Base-by-base conservation (phyloP, 2,329 filamentous ascomycete species). In the Penicillium italicum region DNA sequence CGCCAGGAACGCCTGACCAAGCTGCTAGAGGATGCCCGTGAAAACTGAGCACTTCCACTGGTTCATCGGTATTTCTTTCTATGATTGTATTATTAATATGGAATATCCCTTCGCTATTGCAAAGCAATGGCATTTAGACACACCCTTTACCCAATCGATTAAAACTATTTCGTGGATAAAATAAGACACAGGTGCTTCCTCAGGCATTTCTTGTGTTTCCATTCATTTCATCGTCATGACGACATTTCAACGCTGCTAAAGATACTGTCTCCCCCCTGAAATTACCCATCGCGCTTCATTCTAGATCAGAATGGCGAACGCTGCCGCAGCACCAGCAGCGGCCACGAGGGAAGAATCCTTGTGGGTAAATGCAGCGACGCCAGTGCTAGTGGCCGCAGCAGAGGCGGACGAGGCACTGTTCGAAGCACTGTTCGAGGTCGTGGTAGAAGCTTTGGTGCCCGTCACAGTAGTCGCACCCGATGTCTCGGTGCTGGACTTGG, bases 1-100 rank as follows among this genome's bases (percentile, higher is more conserved):
- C 69, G 72, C 31, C 71, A 71, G 56, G 69, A 73, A 49, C 44
- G 53, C 38, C 49, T 66, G 62, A 63, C 57, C 47, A 61, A 61
- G 50, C 37, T 65, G 18, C 28, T 66, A 37, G 63, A 66, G 45
- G 63, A 65, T 33, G 56, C 53, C 42, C 59, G 61, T 26, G 50
- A 62, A 24, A 43, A 53, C 20, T 57, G 34, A 58, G n/a, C 33
- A 9, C 12, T 40, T 34, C 11, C 24, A 36, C 16, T 5, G 33
- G 18, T 10, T 38, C 37, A 34, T 26, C 26, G 1, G 22, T 40
- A 40, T 28, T 28, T 12, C 26, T 33, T 58, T 38, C n/a, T 52
- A 55, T 26, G 10, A 30, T 18, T 50, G 52, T 57, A 50, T 52
- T 50, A 54, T 20, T 43, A 50, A 12, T 6, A 38, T 24, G 5